Conservation (phyloP, 345 rosid species). For the Gossypium rotundifolium region DNA sequence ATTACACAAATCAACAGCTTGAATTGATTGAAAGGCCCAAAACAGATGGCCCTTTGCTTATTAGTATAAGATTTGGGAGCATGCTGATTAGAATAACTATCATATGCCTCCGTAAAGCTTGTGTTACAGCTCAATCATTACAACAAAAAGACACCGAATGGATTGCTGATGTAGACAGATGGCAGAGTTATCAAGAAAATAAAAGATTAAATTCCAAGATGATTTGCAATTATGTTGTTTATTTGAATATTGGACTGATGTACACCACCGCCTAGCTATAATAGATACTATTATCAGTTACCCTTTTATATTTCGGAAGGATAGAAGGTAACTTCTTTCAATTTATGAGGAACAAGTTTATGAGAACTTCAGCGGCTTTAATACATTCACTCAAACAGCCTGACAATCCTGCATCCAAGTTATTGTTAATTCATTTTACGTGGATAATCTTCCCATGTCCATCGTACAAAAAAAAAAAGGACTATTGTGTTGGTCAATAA, state of each 20-base stretch:
- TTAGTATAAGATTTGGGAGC: neutral
- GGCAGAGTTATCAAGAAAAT: neutral
- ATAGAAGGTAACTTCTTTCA: neutral
- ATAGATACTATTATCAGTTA: neutral
- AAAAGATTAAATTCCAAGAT: neutral
- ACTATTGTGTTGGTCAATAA: neutral
- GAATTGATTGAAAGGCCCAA: neutral
- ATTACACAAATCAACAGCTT: neutral
- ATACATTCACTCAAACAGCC: neutral
- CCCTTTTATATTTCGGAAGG: neutral
- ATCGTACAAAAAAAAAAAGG: neutral
- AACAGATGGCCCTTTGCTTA: neutral
- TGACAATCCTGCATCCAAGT: neutral
- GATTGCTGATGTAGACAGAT: neutral
- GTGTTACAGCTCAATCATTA: constrained; percentile 1
- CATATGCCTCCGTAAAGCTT: neutral
- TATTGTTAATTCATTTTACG: neutral
- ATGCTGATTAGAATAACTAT: neutral
- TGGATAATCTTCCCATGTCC: neutral
- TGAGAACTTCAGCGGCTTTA: neutral
- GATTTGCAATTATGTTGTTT: neutral
- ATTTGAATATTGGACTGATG: neutral
- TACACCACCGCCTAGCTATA: neutral
- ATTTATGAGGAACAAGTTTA: neutral
- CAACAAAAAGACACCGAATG: neutral